Conservation (phyloP, 2,329 filamentous ascomycete species). For the Fusarium humuli region DNA sequence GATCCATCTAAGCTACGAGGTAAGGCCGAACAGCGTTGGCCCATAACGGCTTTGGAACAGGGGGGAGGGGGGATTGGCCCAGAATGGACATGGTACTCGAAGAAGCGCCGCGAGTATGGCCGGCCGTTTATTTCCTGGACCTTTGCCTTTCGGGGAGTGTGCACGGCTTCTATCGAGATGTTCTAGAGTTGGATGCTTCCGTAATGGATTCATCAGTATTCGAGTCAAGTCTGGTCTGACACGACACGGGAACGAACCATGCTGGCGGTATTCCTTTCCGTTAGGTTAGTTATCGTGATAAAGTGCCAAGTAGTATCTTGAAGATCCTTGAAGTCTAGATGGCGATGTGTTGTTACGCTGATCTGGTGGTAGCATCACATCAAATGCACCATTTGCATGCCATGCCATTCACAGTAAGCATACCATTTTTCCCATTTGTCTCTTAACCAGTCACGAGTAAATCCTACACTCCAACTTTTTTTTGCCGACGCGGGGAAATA, state of each 20-base stretch:
- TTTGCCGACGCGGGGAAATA: slow-evolving; percentile 39
- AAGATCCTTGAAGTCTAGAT: neutral
- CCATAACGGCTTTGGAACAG: slow-evolving; percentile 39
- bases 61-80: neutral
- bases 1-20: slow-evolving; percentile 47
- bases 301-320: neutral
- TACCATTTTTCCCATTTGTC: neutral
- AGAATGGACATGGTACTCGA: slow-evolving; percentile 31
- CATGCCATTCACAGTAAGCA: slow-evolving; percentile 3
- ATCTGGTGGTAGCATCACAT: neutral
- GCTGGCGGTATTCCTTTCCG: slow-evolving; percentile 16
- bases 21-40: slow-evolving; percentile 47
- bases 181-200: slow-evolving; percentile 17
- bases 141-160: neutral
- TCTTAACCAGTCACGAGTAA: slow-evolving; percentile 11
- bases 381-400: neutral
- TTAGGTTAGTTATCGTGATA: too few relatives aligned
- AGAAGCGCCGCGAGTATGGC: slow-evolving; percentile 54
- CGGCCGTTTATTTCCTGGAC: slow-evolving; percentile 42
- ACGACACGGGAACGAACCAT: slow-evolving; percentile 23
- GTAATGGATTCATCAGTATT: neutral
- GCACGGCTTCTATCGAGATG: slow-evolving; percentile 18
- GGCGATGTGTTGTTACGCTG: neutral
- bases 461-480: slow-evolving; percentile 18
- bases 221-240: slow-evolving; percentile 3